phyloP scores from a whole-genome alignment of 345 rosid genomes.

The Gossypium arboreum region DNA sequence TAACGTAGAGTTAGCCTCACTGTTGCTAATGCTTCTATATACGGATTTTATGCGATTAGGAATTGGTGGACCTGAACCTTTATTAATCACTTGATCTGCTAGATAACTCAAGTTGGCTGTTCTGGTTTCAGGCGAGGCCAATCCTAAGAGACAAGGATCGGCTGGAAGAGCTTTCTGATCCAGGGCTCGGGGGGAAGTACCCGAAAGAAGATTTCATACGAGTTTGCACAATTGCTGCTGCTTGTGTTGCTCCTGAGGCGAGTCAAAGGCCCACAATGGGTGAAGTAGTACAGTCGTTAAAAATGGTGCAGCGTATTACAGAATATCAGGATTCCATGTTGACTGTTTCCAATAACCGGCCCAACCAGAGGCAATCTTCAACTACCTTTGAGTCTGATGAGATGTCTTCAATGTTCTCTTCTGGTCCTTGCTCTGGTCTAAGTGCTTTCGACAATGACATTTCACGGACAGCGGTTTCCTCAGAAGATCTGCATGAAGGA shows the following conservation, averaged over 20 bases:
- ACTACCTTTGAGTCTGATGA: slow-evolving; percentile 92
- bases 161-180: slow-evolving; percentile 82
- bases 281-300: slow-evolving; percentile 98
- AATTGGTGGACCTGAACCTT: neutral
- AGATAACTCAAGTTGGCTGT: slow-evolving; percentile 9
- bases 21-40: slow-evolving; percentile 7
- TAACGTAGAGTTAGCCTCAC: neutral
- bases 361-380: slow-evolving; percentile 79
- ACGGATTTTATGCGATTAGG: neutral
- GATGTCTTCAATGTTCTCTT: slow-evolving; percentile 91
- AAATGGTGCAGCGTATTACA: slow-evolving; percentile 86
- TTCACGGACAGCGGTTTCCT: slow-evolving; percentile 71
- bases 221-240: slow-evolving; percentile 97
- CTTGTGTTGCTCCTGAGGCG: slow-evolving; percentile 95
- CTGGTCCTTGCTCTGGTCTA: slow-evolving; percentile 90
- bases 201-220: slow-evolving; percentile 88
- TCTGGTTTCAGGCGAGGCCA: slow-evolving; percentile 78
- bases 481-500: slow-evolving; percentile 98
- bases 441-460: slow-evolving; percentile 74
- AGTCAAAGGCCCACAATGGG: slow-evolving; percentile 98
- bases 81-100: neutral
- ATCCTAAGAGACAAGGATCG: slow-evolving; percentile 91
- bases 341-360: slow-evolving; percentile 40
- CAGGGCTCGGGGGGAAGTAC: slow-evolving; percentile 71
- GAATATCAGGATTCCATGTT: slow-evolving; percentile 68